Evolutionary conservation across 805 yeast species (phyloP).

Genomic region (Pichia thaimueangensis): DNA sequence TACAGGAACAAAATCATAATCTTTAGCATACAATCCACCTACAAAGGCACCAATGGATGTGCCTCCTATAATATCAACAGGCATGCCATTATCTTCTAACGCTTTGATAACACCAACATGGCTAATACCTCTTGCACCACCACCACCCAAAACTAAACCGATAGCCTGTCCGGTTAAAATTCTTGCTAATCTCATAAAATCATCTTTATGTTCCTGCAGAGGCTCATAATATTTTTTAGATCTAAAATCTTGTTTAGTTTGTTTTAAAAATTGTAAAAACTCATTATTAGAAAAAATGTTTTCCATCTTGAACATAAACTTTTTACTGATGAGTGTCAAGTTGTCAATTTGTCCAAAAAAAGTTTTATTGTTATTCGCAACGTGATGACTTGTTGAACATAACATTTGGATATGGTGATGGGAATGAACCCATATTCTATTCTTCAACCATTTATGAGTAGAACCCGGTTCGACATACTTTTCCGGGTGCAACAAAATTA

Average conservation of each 20-base stretch:
- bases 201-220: slow-evolving; percentile 64
- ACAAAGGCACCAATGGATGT: slow-evolving; percentile 95
- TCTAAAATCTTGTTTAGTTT: slow-evolving; percentile 21
- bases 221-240: slow-evolving; percentile 27
- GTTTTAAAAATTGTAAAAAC: slow-evolving; percentile 24
- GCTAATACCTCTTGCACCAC: slow-evolving; percentile 93
- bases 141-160: slow-evolving; percentile 94
- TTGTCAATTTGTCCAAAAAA: slow-evolving; percentile 16
- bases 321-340: slow-evolving; percentile 19
- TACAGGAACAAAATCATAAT: slow-evolving; percentile 84
- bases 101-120: slow-evolving; percentile 92
- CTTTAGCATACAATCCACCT: slow-evolving; percentile 92
- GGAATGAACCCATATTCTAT: slow-evolving; percentile 83
- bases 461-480: slow-evolving; percentile 78
- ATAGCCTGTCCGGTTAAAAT: slow-evolving; percentile 88
- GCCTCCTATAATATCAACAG: slow-evolving; percentile 91
- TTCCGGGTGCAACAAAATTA: slow-evolving; percentile 79
- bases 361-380: slow-evolving; percentile 6
- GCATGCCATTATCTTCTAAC: slow-evolving; percentile 85
- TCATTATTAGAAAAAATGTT: slow-evolving; percentile 25
- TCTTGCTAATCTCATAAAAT: slow-evolving; percentile 84
- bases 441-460: slow-evolving; percentile 78
- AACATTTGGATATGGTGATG: slow-evolving; percentile 87
- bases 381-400: slow-evolving; percentile 11
- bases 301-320: slow-evolving; percentile 24